These are phyloP conservation scores for Fraxinus ornus DNA, from an alignment of 305 asterid genomes.

Conservation along the genomic window DNA sequence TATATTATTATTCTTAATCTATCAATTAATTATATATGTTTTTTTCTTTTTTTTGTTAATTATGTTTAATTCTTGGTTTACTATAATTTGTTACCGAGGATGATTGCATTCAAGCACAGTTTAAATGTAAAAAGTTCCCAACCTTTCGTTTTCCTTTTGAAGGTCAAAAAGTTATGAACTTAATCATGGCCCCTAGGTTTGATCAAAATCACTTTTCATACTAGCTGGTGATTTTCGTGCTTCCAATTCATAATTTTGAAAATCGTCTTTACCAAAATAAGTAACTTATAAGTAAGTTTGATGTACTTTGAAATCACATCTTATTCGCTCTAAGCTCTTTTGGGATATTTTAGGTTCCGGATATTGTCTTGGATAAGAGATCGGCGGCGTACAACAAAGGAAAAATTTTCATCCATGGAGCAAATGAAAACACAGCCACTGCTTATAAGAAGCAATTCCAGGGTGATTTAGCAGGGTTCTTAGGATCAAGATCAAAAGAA, in stretches of 20 bases:
- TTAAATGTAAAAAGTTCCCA: not conserved
- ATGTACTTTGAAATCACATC: not conserved
- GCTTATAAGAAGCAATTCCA: slow-evolving; percentile 87
- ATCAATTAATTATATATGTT: not conserved
- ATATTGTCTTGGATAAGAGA: slow-evolving; percentile 64
- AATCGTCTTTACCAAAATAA: not conserved
- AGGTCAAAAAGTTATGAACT: not conserved
- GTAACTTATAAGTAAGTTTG: not conserved
- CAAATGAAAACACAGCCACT: slow-evolving; percentile 57
- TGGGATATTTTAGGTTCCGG: slow-evolving; percentile 57
- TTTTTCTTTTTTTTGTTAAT: not conserved
- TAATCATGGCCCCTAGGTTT: not conserved
- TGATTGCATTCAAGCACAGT: slow-evolving; percentile 1
- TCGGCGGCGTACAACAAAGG: slow-evolving; percentile 78
- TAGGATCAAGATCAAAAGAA: slow-evolving; percentile 65
- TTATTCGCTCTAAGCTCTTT: too few relatives aligned
- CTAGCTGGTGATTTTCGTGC: not conserved
- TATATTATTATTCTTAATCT: not conserved
- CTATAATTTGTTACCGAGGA: slow-evolving; percentile 5
- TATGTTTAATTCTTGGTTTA: not conserved
- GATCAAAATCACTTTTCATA: not conserved
- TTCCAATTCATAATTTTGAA: not conserved
- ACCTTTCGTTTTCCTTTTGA: not conserved
- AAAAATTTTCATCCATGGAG: slow-evolving; percentile 83
- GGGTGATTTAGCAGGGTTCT: slow-evolving; percentile 60